Percentiles rank a stretch among this genome's conserved stretches.
phyloP scores from a whole-genome alignment of 2,329 filamentous ascomycete species.

The Fusarium sp. region DNA sequence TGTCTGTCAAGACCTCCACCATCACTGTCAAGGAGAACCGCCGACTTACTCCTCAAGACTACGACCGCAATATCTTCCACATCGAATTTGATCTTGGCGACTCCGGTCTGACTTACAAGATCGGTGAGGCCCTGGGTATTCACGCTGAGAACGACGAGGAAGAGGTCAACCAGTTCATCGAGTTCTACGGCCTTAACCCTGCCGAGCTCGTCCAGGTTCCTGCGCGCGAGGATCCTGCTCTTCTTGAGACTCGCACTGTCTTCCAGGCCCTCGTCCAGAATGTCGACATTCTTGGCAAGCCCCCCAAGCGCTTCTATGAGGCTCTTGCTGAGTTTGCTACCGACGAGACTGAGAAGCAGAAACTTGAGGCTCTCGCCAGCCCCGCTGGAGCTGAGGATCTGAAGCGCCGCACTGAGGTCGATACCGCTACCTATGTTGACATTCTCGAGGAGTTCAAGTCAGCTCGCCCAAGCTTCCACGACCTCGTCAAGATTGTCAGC shows the following conservation, averaged over 20 bases:
- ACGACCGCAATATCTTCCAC: conserved; percentile 99
- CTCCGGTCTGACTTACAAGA: conserved; percentile 94
- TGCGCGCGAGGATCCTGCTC: conserved; percentile 78
- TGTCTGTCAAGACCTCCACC: conserved; percentile 85
- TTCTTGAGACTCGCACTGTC: conserved; percentile 88
- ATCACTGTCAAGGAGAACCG: conserved; percentile 96
- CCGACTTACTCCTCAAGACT: conserved; percentile 85
- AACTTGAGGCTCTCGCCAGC: conserved; percentile 80
- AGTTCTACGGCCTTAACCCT: conserved; percentile 85
- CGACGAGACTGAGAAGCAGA: conserved; percentile 84
- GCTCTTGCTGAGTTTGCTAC: conserved; percentile 85
- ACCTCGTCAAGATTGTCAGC: conserved; percentile 86
- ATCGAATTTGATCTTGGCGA: conserved; percentile 97
- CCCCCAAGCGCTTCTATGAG: conserved; percentile 98
- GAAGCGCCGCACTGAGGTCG: conserved; percentile 90
- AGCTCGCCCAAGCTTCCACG: conserved; percentile 87
- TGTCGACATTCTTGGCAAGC: conserved; percentile 95
- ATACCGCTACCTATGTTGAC: conserved; percentile 91
- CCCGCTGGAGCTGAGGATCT: conserved; percentile 88
- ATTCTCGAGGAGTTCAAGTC: conserved; percentile 90
- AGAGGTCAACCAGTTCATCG: conserved; percentile 86
- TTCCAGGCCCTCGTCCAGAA: conserved; percentile 94
- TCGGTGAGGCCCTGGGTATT: conserved; percentile 95
- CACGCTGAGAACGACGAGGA: conserved; percentile 91
- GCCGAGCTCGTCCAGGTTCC: conserved; percentile 92